Percentiles rank a stretch among this genome's conserved stretches.
Conservation (phyloP, 805 yeast species). For the Torulaspora maleeae region DNA sequence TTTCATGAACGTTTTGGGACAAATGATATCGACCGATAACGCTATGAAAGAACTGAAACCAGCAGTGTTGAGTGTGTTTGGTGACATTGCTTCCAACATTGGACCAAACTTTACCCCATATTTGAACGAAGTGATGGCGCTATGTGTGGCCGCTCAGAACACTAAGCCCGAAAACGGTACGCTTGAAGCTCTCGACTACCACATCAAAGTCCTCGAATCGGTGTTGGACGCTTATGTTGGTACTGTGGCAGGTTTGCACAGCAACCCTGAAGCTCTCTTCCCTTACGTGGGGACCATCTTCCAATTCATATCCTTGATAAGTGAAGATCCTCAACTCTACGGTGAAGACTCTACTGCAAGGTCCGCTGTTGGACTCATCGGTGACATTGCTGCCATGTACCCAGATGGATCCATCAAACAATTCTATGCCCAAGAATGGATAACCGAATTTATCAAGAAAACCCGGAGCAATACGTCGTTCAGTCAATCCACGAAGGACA, state of each 20-base stretch:
- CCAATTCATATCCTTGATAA: slow-evolving; percentile 57
- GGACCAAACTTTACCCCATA: slow-evolving; percentile 75
- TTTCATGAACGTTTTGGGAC: slow-evolving; percentile 79
- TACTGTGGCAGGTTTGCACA: slow-evolving; percentile 82
- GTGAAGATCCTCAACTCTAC: slow-evolving; percentile 55
- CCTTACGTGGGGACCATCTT: slow-evolving; percentile 68
- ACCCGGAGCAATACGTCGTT: slow-evolving; percentile 62
- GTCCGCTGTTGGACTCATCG: slow-evolving; percentile 83
- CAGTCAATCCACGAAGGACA: slow-evolving; percentile 66
- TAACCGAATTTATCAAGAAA: slow-evolving; percentile 66
- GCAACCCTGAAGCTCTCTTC: slow-evolving; percentile 56
- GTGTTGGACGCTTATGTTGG: slow-evolving; percentile 97
- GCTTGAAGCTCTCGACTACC: slow-evolving; percentile 72
- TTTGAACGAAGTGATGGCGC: slow-evolving; percentile 70
- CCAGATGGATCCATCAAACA: slow-evolving; percentile 70
- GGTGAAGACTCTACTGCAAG: slow-evolving; percentile 69
- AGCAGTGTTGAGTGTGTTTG: slow-evolving; percentile 84
- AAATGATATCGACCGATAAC: slow-evolving; percentile 58
- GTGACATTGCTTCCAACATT: slow-evolving; percentile 88
- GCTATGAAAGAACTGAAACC: slow-evolving; percentile 83
- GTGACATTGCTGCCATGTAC: slow-evolving; percentile 87
- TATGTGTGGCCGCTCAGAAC: slow-evolving; percentile 63
- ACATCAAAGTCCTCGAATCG: slow-evolving; percentile 68
- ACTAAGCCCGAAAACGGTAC: slow-evolving; percentile 62
- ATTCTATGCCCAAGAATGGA: slow-evolving; percentile 70